Evolutionary conservation across 192 early-diverging fungal species (phyloP), one percentile per base, ranked within the genome.

Genomic region (Phycomyces blakesleeanus): DNA sequence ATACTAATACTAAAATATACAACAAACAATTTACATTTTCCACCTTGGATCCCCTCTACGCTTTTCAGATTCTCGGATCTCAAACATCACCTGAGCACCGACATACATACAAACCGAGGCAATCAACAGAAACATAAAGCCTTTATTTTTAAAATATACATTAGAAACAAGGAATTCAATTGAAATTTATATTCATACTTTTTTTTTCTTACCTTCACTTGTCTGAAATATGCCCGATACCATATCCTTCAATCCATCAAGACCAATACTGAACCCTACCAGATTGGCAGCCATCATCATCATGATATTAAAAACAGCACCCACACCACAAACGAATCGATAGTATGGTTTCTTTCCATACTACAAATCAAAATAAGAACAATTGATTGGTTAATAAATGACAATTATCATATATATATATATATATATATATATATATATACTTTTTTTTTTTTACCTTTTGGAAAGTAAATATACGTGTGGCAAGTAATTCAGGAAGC

Each of bases 241-340:
- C 83, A 96, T 89, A 51, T 81, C 78, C 54, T 81, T 79, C 39
- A 93, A 85, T 5, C 94, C 93, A 53, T 92, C 94, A 20, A 95
- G 76, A 0, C 96, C 96, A 57, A 98, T 83, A 27, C 83, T 83
- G 75, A 93, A 99, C 3, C 97, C 97, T n/a, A 99, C 90, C 42
- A 99, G 68, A 68, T 99, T 99, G 6, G 91, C 97, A 54, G 84
- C 76, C 87, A 98, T 95, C 97, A 98, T 97, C 64, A 89, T 76
- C 18, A 91, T 68, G n/a, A 99, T 93, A 71, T 97, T 97, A 15
- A 85, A 57, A 2, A 90, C 87, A 16, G 83, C 92, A 39, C 93
- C 97, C 5, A 83, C 5, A 0, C 89, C 94, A 69, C 92, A 91
- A 10, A 96, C n/a, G 59, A 88, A 81, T 0, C 92, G 81, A 64